phyloP scores from a whole-genome alignment of 441 rosid species.

The Gossypium schwendimanii region DNA sequence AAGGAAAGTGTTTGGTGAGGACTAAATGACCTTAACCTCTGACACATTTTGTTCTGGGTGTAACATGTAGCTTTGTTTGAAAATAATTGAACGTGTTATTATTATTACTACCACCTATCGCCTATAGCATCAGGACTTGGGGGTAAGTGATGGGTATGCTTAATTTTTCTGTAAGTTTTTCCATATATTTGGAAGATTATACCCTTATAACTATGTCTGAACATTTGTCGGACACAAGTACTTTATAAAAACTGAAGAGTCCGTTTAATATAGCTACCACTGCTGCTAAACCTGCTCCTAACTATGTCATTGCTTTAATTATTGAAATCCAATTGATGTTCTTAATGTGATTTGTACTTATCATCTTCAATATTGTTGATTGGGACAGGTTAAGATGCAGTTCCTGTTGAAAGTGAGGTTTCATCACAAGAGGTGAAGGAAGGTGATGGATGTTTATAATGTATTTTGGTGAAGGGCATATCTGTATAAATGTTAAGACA shows the following conservation, averaged over 20 bases:
- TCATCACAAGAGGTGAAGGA: slow-evolving; percentile 67
- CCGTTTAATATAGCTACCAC: neutral
- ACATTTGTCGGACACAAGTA: neutral
- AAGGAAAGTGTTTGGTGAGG: neutral
- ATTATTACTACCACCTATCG: neutral
- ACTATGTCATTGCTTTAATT: neutral
- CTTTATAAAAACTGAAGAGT: neutral
- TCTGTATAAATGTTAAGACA: neutral
- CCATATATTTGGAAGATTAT: neutral
- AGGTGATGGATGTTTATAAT: neutral
- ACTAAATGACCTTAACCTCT: neutral
- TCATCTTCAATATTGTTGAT: neutral
- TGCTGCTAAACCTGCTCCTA: neutral
- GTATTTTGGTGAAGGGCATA: neutral
- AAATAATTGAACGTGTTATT: neutral
- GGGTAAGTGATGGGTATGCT: neutral
- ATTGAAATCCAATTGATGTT: neutral
- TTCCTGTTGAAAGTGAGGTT: slow-evolving; percentile 90
- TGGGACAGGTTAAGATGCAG: slow-evolving; percentile 84
- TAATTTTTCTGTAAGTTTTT: neutral
- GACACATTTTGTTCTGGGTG: neutral
- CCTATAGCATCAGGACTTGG: neutral
- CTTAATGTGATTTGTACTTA: slow-evolving; percentile 6
- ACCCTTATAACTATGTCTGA: neutral
- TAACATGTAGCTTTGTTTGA: neutral